Evolutionary conservation across 257 asterid species (phyloP).

Genomic region (Solanum ossicruentum): DNA sequence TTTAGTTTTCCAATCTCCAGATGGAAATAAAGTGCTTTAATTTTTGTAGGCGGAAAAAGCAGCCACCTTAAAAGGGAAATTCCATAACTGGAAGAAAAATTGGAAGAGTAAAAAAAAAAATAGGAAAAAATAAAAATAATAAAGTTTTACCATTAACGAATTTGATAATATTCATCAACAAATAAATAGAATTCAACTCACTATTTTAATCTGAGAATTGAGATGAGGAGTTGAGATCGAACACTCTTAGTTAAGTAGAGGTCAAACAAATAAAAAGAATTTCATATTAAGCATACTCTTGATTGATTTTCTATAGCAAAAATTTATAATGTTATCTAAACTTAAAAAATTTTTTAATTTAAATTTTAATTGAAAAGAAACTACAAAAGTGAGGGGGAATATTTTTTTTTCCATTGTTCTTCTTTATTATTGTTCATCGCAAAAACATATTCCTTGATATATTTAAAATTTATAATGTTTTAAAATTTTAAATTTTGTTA

Average conservation of each 20-base stretch:
- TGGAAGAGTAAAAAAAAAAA: neutral
- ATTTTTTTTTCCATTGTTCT: neutral
- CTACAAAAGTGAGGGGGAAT: neutral
- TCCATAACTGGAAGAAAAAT: neutral
- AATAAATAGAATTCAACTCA: too few relatives aligned
- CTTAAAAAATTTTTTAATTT: neutral
- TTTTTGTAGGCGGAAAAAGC: neutral
- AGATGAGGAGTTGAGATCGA: too few relatives aligned
- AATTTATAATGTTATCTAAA: neutral
- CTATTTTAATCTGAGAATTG: too few relatives aligned
- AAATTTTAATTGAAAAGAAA: neutral
- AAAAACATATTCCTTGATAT: neutral
- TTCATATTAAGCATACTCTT: too few relatives aligned
- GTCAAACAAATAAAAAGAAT: too few relatives aligned
- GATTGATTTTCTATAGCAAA: neutral
- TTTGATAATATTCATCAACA: too few relatives aligned
- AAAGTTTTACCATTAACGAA: too few relatives aligned
- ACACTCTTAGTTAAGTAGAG: too few relatives aligned
- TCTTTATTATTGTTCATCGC: neutral
- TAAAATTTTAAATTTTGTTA: too few relatives aligned
- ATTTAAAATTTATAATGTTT: neutral
- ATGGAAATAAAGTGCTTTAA: neutral
- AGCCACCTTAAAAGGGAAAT: neutral
- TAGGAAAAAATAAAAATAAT: too few relatives aligned
- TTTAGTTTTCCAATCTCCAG: neutral